Percentiles rank a stretch among this genome's conserved stretches.
phyloP scores from a whole-genome alignment of 768 basidiomycete species.

The Chiua virens region DNA sequence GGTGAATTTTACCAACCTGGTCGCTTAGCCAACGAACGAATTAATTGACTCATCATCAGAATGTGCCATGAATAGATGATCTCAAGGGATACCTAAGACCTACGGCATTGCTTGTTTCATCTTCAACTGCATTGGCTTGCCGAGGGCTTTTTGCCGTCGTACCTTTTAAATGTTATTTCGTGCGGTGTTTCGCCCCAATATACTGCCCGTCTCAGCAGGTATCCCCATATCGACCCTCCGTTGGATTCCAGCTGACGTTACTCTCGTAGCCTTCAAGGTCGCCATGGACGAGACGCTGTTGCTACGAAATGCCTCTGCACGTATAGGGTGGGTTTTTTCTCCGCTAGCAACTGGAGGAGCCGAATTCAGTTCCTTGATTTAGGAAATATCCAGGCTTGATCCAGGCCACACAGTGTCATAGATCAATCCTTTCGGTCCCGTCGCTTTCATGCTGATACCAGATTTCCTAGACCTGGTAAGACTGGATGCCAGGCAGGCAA shows the following conservation, averaged over 20 bases:
- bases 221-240: neutral
- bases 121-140: too few relatives aligned
- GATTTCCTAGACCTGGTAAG: constrained; percentile 36
- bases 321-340: constrained; percentile 12
- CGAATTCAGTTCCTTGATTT: neutral
- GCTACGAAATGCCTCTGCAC: constrained; percentile 14
- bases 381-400: too few relatives aligned
- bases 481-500: constrained; percentile 34
- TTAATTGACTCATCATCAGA: too few relatives aligned
- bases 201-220: too few relatives aligned
- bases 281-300: constrained; percentile 1
- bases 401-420: constrained; percentile 23
- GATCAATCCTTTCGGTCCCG: constrained; percentile 34
- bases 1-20: too few relatives aligned
- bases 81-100: too few relatives aligned
- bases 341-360: neutral
- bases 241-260: constrained; percentile 5
- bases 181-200: too few relatives aligned
- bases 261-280: constrained; percentile 11
- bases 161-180: too few relatives aligned
- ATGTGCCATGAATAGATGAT: too few relatives aligned
- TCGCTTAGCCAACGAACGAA: too few relatives aligned
- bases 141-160: too few relatives aligned
- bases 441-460: constrained; percentile 27
- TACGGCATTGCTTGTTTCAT: too few relatives aligned